Conservation (phyloP, 2,329 filamentous ascomycete genomes). For the Bretziella fagacearum region DNA sequence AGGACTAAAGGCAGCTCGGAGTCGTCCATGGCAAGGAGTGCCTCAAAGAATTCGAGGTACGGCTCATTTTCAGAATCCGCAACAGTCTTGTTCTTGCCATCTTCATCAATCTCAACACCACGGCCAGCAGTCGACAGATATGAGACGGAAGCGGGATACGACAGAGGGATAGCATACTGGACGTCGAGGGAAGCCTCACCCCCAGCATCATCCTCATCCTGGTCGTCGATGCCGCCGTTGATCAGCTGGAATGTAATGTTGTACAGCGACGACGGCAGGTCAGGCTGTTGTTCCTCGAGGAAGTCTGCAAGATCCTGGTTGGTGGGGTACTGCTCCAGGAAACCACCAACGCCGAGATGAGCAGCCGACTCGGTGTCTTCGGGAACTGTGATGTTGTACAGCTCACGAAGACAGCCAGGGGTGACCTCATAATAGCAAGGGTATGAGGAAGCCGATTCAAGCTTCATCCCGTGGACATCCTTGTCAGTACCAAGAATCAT, state of each 20-base stretch:
- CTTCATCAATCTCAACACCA: constrained; percentile 25
- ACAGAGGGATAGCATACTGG: constrained; percentile 30
- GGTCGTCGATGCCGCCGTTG: constrained; percentile 29
- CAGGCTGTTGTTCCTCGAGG: constrained; percentile 22
- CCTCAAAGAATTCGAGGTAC: constrained; percentile 36
- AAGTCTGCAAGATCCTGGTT: constrained; percentile 27
- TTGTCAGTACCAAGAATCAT: constrained; percentile 17
- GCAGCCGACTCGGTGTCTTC: constrained; percentile 15
- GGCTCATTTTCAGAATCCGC: constrained; percentile 34
- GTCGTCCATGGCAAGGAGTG: constrained; percentile 29
- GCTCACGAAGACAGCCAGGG: constrained; percentile 26
- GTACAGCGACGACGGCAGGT: constrained; percentile 22
- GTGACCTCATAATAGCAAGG: constrained; percentile 22
- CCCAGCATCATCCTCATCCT: constrained; percentile 24
- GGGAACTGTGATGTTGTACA: constrained; percentile 30
- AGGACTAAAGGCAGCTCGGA: constrained; percentile 36
- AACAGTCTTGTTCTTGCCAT: constrained; percentile 22
- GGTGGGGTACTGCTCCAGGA: constrained; percentile 32
- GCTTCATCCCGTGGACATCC: constrained; percentile 10
- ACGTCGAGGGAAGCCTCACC: constrained; percentile 32
- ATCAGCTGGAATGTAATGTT: constrained; percentile 27
- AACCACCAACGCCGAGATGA: constrained; percentile 31
- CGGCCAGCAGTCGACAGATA: constrained; percentile 31
- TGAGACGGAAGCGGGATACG: constrained; percentile 27
- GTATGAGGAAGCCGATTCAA: constrained; percentile 7